Evolutionary conservation across 331 rosid species (phyloP).

Genomic region (Rhamnella rubrinervis): DNA sequence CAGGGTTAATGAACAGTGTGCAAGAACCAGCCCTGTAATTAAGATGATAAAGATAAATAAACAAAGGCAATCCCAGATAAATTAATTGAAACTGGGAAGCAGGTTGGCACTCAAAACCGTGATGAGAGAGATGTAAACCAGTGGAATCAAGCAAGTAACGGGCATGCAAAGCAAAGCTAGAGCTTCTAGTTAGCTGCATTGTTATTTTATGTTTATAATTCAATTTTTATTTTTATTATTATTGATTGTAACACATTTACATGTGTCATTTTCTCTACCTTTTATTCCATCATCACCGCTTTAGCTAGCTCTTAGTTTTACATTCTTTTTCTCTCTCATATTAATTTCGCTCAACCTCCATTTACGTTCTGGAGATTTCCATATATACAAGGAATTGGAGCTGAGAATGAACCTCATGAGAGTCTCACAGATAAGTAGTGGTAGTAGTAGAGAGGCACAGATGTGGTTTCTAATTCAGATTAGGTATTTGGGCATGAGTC

Average conservation of each 20-base stretch:
- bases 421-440: background rate
- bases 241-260: constrained; percentile 18
- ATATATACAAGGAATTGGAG: too few species aligned
- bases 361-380: constrained; percentile 4
- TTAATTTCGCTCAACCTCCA: constrained; percentile 28
- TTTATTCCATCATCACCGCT: constrained; percentile 40
- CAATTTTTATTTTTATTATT: constrained; percentile 4
- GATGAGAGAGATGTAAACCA: too few species aligned
- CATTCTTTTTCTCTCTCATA: constrained; percentile 32
- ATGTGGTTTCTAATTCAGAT: background rate
- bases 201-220: constrained; percentile 11
- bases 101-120: too few species aligned
- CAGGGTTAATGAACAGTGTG: too few species aligned
- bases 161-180: too few species aligned
- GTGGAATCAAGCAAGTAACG: too few species aligned
- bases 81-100: background rate
- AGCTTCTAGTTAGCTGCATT: too few species aligned
- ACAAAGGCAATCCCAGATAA: background rate
- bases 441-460: constrained; percentile 6
- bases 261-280: constrained; percentile 45
- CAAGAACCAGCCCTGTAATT: too few species aligned
- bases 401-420: background rate
- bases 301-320: constrained; percentile 5
- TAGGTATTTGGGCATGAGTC: background rate
- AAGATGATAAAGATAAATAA: background rate